A percentile compares a stretch with the other conserved stretches of the same genome.
Evolutionary conservation across 345 rosid genomes (phyloP).

Genomic region (Kandelia obovata): DNA sequence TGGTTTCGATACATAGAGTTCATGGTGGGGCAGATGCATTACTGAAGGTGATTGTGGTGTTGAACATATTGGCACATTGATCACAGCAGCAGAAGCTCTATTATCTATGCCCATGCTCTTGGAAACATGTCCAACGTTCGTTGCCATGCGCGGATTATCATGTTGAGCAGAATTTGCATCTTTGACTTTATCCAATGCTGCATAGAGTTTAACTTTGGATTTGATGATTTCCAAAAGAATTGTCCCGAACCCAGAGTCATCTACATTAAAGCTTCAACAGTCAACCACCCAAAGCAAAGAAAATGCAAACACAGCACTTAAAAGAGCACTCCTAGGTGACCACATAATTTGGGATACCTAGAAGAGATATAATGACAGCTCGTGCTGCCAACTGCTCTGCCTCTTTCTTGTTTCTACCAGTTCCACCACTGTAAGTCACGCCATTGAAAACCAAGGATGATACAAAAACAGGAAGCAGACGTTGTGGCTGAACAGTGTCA

Average conservation of each 20-base stretch:
- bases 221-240: constrained; percentile 30
- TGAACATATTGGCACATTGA: constrained; percentile 4
- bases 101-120: constrained; percentile 1
- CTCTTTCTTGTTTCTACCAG: constrained; percentile 41
- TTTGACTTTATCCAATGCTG: constrained; percentile 20
- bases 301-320: background rate
- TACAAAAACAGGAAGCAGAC: constrained; percentile 24
- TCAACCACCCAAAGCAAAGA: background rate
- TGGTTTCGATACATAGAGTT: constrained; percentile 9
- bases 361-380: constrained; percentile 33
- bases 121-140: background rate
- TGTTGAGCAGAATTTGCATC: constrained; percentile 8
- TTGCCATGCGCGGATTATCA: background rate
- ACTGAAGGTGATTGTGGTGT: background rate
- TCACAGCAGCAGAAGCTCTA: background rate
- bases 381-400: constrained; percentile 56
- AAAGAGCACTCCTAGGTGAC: background rate
- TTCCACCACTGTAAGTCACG: constrained; percentile 25
- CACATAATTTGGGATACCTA: constrained; percentile 17
- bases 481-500: constrained; percentile 19
- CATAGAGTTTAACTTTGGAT: constrained; percentile 34
- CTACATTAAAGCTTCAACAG: constrained; percentile 18
- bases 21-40: constrained; percentile 10
- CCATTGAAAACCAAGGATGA: constrained; percentile 36
- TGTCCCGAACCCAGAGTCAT: constrained; percentile 16